Evolutionary conservation across 306 rosid genomes (phyloP), one percentile per base, ranked within the genome.

Genomic region (Vachellia collinsii): DNA sequence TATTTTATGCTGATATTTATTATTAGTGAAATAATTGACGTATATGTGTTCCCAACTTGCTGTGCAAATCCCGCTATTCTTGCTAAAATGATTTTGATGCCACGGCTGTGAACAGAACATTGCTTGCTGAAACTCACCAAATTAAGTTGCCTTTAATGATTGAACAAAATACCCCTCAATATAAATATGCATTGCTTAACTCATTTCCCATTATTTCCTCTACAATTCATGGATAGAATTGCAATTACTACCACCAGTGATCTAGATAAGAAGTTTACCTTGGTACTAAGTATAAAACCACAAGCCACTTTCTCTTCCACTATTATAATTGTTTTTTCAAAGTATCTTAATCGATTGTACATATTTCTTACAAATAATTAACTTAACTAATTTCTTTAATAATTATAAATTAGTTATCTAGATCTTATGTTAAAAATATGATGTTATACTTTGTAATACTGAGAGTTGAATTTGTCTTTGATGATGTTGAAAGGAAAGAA

Each of bases 141-240:
- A 9, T 54, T 54, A 34, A 63, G 69, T 63, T 63, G 69, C 54
- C 80, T 74, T 74, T 77, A 75, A 83, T 83, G 47, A 79, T 74
- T 74, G 80, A 68, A 56, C 48, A 39, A 13, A 8, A 22, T 2
- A 4, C 8, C 62, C 62, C 11, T 56, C 34, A 19, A 58, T 58
- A 23, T 11, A 6, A 58, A 58, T 23, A 58, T 58, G 65, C 9
- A 58, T 10, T 29, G 42, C 20, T 62, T 13, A 8, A 62, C 19
- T 62, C 41, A 29, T 13, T 62, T 62, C 41, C n/a, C 39, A 62
- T 34, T 62, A 11, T 25, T 62, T 29, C 41, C 41, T 62, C 38
- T 8, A 13, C 13, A 12, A 25, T 62, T 2, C 19, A 62, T 1
- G 42, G 42, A 19, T 29, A 13, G 29, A 62, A 62, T 29, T 41